Base-by-base conservation (phyloP, 78 protist species). In the Cavenderia fasciculata region DNA sequence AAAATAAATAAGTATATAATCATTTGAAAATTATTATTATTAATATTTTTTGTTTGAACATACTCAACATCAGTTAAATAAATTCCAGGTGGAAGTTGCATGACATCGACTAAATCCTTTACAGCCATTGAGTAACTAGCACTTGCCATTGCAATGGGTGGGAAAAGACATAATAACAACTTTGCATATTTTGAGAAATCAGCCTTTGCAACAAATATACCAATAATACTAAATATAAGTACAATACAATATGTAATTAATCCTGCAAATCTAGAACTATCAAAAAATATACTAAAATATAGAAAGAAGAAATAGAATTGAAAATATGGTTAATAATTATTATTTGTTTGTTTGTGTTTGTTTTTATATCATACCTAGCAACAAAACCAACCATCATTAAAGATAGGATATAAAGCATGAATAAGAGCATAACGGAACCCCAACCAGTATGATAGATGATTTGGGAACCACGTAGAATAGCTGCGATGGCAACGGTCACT, bases 171-270 rank as follows among this genome's bases (percentile, higher is more conserved):
- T 11, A 82, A 49, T 36, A 82, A 41, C 10, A 38, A 44, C 57
- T 82, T 82, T 8, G 34, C 78, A 18, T n/a, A 33, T 21, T 49
- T 59, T 2, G 47, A 46, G 16, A 82, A 44, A 6, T 68, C 49
- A n/a, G 23, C 59, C n/a, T 82, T 82, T 8, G 90, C 76, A 56
- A 82, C 44, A 54, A 82, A 82, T 14, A 82, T 57, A 82, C 90
- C 90, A 56, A 49, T 46, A 31, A 82, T 47, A 82, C 43, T 38
- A 5, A 82, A 29, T 12, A 43, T 57, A 14, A 82, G 27, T 1
- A 82, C 57, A 40, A 49, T 25, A 51, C 52, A 29, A 33, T 54
- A 68, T 21, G 78, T 40, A 40, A 82, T 18, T 2, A 82, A 27
- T 57, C 90, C 90, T 33, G 77, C 74, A 34, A 82, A 82, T 33